These are phyloP conservation scores for Papiliotrema flavescens DNA, from an alignment of 1,284 basidiomycete genomes.

Conservation along the genomic window DNA sequence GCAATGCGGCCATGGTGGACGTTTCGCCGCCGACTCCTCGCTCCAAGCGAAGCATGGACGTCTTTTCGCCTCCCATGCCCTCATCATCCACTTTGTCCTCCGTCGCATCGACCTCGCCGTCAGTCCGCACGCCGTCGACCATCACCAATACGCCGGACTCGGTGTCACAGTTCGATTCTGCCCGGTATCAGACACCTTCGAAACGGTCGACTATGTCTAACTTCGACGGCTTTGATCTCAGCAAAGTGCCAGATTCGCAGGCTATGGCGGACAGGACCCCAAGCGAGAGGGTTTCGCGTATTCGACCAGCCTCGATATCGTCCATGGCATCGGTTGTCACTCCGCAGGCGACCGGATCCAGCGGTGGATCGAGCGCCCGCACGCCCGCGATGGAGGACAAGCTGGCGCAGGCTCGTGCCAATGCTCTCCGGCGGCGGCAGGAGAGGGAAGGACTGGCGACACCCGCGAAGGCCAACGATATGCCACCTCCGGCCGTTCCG, in stretches of 20 bases:
- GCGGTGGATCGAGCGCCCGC: slow-evolving; percentile 16
- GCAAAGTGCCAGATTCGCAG: background rate
- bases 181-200: slow-evolving; percentile 1
- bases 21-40: slow-evolving; percentile 1
- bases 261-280: background rate
- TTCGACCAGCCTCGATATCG: slow-evolving; percentile 20
- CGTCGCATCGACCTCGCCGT: slow-evolving; percentile 1
- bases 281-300: slow-evolving; percentile 1
- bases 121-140: slow-evolving; percentile 5
- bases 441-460: slow-evolving; percentile 30
- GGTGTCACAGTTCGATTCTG: background rate
- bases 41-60: background rate
- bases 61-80: slow-evolving; percentile 6
- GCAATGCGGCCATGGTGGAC: slow-evolving; percentile 12
- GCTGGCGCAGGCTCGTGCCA: slow-evolving; percentile 40
- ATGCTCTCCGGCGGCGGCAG: slow-evolving; percentile 38
- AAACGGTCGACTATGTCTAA: slow-evolving; percentile 8
- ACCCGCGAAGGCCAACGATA: background rate
- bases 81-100: slow-evolving; percentile 3
- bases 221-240: slow-evolving; percentile 1
- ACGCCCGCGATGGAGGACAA: slow-evolving; percentile 34
- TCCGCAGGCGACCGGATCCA: slow-evolving; percentile 32
- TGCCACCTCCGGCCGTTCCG: background rate
- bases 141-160: slow-evolving; percentile 3
- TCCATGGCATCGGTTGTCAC: slow-evolving; percentile 22